These are phyloP conservation scores for Eucalyptus pauciflora DNA, from an alignment of 345 rosid genomes.

Conservation along the genomic window DNA sequence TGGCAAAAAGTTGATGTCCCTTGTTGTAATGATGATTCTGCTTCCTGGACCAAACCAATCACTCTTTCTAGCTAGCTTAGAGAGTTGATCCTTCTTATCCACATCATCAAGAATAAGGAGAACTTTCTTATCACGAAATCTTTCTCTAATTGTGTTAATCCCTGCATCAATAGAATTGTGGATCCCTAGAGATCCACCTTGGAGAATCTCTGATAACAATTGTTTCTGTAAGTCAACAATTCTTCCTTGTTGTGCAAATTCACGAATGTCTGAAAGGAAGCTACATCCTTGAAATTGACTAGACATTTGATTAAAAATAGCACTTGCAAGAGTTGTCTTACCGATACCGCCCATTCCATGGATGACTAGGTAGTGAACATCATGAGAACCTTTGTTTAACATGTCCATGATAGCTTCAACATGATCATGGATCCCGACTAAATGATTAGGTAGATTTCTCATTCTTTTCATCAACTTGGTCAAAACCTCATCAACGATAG, in stretches of 20 bases:
- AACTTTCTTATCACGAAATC: neutral
- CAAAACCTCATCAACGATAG: neutral
- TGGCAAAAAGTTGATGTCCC: neutral
- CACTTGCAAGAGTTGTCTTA: neutral
- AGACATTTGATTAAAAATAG: neutral
- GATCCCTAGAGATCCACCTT: neutral
- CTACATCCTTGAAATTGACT: neutral
- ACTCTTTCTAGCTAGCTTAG: neutral
- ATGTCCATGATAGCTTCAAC: neutral
- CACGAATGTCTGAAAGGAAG: neutral
- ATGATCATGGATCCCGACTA: neutral
- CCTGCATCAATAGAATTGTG: neutral
- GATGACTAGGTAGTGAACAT: neutral
- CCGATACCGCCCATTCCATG: neutral
- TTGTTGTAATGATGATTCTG: neutral
- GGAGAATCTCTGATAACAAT: neutral
- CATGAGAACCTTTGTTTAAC: neutral
- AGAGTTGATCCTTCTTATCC: neutral
- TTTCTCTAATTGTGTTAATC: neutral
- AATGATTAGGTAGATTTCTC: neutral
- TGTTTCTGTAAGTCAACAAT: neutral
- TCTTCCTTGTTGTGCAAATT: neutral
- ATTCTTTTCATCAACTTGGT: neutral
- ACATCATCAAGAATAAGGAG: neutral
- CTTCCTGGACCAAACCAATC: neutral